Evolutionary conservation across 768 basidiomycete species (phyloP), one percentile per base, ranked within the genome.

Genomic region (Auricularia cornea): DNA sequence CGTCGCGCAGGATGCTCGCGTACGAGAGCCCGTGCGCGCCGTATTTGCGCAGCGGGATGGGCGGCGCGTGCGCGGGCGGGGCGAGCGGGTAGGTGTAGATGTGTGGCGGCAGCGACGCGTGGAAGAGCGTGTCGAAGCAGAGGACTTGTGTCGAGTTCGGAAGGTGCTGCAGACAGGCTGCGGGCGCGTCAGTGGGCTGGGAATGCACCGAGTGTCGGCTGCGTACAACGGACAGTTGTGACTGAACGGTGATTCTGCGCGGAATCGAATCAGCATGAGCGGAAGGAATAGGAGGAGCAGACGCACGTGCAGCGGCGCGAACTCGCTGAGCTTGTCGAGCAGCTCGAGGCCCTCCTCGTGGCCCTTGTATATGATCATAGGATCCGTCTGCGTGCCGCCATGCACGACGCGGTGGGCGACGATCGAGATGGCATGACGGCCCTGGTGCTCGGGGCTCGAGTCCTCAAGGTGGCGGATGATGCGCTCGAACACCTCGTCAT

Each of bases 51-150:
- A 96, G 78, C 1, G 89, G 88, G 54, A 85, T 84, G 52, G 83
- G 75, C 26, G 54, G 54, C 41, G 77, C 77, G 0, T 89, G 84
- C 52, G 88, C 75, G 10, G 75, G 70, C 67, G 83, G 88, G 66
- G 88, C 76, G 60, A 96, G 87, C 0, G 92, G 84, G 70, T 94
- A 95, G 60, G 84, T 88, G 41, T 88, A 83, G 61, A 94, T 84
- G 69, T 93, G 87, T 3, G 74, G 68, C 0, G 92, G 91, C 18
- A 98, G 82, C 11, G 89, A 81, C 57, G 80, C 80, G 73, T 96
- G 91, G 75, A 93, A 93, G 3, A 90, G 81, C 0, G 92, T 91
- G 73, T 97, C 94, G 70, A 96, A 97, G 70, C 88, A 90, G 0
- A 93, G 89, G 59, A 95, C 81, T 0, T 89, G 90, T 32, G 78